phyloP scores from a whole-genome alignment of 169 alveolate genomes.

The Plasmodium relictum region DNA sequence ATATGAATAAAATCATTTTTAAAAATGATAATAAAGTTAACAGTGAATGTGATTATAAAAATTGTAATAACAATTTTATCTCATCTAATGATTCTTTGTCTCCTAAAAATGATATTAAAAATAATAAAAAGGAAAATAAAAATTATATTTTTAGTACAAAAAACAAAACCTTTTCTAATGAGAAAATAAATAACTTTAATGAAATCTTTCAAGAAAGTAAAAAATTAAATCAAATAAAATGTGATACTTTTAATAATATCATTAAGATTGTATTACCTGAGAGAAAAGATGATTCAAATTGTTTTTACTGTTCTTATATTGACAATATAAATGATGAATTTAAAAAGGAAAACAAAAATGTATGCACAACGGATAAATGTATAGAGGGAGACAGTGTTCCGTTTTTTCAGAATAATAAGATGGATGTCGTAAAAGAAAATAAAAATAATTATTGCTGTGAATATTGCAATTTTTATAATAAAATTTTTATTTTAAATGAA shows the following conservation, averaged over 20 bases:
- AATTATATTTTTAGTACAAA: not conserved
- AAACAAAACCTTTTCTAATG: not conserved
- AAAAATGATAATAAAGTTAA: too few relatives aligned
- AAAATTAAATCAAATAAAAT: not conserved
- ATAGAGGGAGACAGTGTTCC: too few relatives aligned
- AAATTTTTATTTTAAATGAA: not conserved
- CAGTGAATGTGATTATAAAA: not conserved
- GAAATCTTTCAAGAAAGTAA: slow-evolving; percentile 33
- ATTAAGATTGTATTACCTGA: not conserved
- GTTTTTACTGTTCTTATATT: slow-evolving; percentile 34
- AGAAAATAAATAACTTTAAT: slow-evolving; percentile 7
- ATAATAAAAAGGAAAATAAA: not conserved
- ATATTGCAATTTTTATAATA: not conserved
- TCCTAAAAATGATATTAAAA: not conserved
- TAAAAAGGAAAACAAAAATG: not conserved
- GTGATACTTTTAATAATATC: not conserved
- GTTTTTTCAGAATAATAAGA: too few relatives aligned
- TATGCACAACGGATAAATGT: too few relatives aligned
- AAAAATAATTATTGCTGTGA: not conserved
- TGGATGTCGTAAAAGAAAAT: not conserved
- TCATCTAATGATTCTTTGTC: not conserved
- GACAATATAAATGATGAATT: slow-evolving; percentile 2
- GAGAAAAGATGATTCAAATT: slow-evolving; percentile 8
- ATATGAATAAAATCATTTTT: too few relatives aligned
- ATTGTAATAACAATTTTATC: not conserved